Percentiles rank a stretch among this genome's conserved stretches.
Conservation (phyloP, 352 stramenopile genomes). For the Phytophthora ohioensis region DNA sequence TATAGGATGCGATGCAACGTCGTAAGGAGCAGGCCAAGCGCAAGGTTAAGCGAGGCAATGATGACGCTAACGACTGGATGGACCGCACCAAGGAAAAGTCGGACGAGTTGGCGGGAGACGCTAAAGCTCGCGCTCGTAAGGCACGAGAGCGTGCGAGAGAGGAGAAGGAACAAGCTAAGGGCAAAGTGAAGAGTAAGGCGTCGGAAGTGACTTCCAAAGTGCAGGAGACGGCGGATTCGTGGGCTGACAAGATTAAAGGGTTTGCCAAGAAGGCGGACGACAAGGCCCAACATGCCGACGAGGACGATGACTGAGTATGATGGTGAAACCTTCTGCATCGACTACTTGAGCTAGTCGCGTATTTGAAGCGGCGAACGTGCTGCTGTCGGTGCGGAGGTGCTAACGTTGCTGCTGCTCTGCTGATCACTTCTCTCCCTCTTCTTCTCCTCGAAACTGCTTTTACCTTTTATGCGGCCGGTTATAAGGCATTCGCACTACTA, state of each 20-base stretch:
- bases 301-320: slow-evolving; percentile 22
- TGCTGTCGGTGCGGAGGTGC: slow-evolving; percentile 11
- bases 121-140: slow-evolving; percentile 41
- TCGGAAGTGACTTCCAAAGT: slow-evolving; percentile 49
- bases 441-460: background rate
- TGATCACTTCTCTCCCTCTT: background rate
- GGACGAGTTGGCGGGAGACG: slow-evolving; percentile 37
- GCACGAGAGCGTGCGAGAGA: slow-evolving; percentile 33
- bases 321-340: background rate
- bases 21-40: slow-evolving; percentile 40
- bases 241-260: slow-evolving; percentile 43
- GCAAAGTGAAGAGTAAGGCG: slow-evolving; percentile 38
- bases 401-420: slow-evolving; percentile 11
- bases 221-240: slow-evolving; percentile 47
- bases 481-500: slow-evolving; percentile 1
- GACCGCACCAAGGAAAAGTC: slow-evolving; percentile 54
- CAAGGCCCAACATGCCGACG: slow-evolving; percentile 23
- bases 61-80: slow-evolving; percentile 61
- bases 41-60: slow-evolving; percentile 16
- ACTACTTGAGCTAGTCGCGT: slow-evolving; percentile 18
- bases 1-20: slow-evolving; percentile 58
- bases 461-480: background rate
- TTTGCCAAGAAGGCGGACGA: slow-evolving; percentile 49
- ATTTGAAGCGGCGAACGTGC: slow-evolving; percentile 9
- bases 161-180: slow-evolving; percentile 45